These are phyloP conservation scores for Stenogyne calaminthoides DNA, from an alignment of 305 asterid species.

Conservation along the genomic window DNA sequence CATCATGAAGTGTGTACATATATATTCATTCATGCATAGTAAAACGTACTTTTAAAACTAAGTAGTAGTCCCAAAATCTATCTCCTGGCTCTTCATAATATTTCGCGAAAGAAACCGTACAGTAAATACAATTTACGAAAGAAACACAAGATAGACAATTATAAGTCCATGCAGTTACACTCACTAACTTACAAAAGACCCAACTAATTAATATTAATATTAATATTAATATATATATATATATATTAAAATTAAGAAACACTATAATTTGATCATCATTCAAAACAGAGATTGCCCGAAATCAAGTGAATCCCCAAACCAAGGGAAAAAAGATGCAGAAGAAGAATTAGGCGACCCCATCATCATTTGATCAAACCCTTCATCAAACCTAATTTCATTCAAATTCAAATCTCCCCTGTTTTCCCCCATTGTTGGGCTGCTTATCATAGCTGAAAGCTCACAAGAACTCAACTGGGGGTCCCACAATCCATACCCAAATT, in stretches of 20 bases:
- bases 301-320: conserved; percentile 57
- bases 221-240: no score
- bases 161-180: conserved; percentile 25
- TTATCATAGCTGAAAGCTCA: conserved; percentile 75
- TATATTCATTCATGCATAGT: not conserved
- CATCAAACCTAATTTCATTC: conserved; percentile 25
- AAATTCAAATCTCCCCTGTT: conserved; percentile 21
- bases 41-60: not conserved
- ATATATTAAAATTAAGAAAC: not conserved
- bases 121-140: not conserved
- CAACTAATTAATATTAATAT: not conserved
- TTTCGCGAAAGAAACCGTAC: not conserved
- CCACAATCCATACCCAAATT: conserved; percentile 43
- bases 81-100: not conserved
- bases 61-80: not conserved
- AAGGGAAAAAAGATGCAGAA: conserved; percentile 43
- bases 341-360: not conserved
- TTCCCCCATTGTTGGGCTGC: conserved; percentile 35
- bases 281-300: conserved; percentile 51
- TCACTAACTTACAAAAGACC: not conserved
- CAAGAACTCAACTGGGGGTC: conserved; percentile 42
- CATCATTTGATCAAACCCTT: conserved; percentile 35
- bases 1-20: no score
- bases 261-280: conserved; percentile 9
- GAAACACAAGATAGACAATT: not conserved